These are phyloP conservation scores for Meyerozyma elateridarum DNA, from an alignment of 1,139 yeast genomes.

Conservation along the genomic window DNA sequence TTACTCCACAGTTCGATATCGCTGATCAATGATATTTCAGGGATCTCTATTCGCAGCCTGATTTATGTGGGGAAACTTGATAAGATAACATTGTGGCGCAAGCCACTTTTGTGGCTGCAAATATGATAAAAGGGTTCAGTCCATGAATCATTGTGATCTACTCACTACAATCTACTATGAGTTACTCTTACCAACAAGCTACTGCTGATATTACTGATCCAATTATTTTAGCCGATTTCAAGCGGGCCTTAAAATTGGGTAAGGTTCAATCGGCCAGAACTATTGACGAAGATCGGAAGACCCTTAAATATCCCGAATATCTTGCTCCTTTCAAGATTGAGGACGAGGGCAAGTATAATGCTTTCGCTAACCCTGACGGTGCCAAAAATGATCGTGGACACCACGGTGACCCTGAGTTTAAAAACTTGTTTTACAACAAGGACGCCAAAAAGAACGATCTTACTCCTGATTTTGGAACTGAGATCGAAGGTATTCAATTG, in stretches of 20 bases:
- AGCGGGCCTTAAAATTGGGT: not conserved
- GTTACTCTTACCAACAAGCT: not conserved
- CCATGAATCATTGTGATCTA: too few relatives aligned
- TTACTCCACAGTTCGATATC: too few relatives aligned
- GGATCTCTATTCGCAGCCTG: too few relatives aligned
- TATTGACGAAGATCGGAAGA: constrained; percentile 12
- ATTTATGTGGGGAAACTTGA: too few relatives aligned
- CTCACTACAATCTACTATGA: too few relatives aligned
- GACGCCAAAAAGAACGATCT: constrained; percentile 16
- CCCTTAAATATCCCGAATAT: constrained; percentile 21
- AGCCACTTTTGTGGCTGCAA: too few relatives aligned
- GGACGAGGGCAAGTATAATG: constrained; percentile 19
- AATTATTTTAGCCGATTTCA: not conserved
- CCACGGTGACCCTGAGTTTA: constrained; percentile 25
- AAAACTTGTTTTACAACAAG: constrained; percentile 21
- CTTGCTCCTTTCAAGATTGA: constrained; percentile 15
- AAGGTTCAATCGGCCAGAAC: constrained; percentile 2
- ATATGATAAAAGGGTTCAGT: too few relatives aligned
- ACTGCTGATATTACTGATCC: not conserved
- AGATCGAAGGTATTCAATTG: constrained; percentile 28
- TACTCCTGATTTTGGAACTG: constrained; percentile 32
- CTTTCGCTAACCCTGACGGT: constrained; percentile 17
- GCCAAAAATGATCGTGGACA: constrained; percentile 24
- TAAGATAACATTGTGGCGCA: too few relatives aligned
- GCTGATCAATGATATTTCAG: too few relatives aligned